A percentile compares a stretch with the other conserved stretches of the same genome.
phyloP scores from a whole-genome alignment of 306 rosid genomes.

The Arachis hypogaea region DNA sequence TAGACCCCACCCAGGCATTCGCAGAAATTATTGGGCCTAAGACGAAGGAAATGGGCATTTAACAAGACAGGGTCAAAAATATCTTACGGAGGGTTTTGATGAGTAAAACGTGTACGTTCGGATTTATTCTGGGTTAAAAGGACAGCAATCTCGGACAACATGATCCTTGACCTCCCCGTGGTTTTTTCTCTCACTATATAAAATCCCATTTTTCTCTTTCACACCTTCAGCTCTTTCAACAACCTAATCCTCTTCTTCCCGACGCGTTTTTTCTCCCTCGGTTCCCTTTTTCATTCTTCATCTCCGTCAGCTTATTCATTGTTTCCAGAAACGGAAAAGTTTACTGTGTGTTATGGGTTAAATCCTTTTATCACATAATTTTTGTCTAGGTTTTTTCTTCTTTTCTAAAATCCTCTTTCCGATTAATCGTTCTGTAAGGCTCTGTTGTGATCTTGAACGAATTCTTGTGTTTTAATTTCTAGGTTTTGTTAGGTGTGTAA shows the following conservation, averaged over 20 bases:
- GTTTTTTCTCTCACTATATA: neutral
- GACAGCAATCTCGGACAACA: slow-evolving; percentile 23
- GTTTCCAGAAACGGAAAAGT: neutral
- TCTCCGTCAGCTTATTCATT: too few species aligned
- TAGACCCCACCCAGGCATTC: neutral
- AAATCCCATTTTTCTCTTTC: neutral
- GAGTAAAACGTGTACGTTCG: slow-evolving; percentile 45
- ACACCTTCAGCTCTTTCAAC: neutral
- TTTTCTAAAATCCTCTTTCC: too few species aligned
- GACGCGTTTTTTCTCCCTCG: neutral
- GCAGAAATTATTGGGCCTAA: slow-evolving; percentile 36
- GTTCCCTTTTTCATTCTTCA: neutral
- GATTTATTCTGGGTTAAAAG: slow-evolving; percentile 11
- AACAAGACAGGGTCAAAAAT: slow-evolving; percentile 17
- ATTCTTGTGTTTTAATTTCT: slow-evolving; percentile 12
- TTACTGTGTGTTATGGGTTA: slow-evolving; percentile 12
- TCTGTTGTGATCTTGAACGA: neutral
- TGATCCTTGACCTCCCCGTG: slow-evolving; percentile 29
- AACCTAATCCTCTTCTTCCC: slow-evolving; percentile 35
- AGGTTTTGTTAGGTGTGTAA: slow-evolving; percentile 35
- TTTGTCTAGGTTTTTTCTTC: too few species aligned
- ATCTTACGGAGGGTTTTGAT: neutral
- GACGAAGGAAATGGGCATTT: neutral
- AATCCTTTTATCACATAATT: neutral
- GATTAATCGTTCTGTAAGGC: too few species aligned